Evolutionary conservation across 148 eudicot genomes (phyloP).

Genomic region (Vaccinium myrtillus): DNA sequence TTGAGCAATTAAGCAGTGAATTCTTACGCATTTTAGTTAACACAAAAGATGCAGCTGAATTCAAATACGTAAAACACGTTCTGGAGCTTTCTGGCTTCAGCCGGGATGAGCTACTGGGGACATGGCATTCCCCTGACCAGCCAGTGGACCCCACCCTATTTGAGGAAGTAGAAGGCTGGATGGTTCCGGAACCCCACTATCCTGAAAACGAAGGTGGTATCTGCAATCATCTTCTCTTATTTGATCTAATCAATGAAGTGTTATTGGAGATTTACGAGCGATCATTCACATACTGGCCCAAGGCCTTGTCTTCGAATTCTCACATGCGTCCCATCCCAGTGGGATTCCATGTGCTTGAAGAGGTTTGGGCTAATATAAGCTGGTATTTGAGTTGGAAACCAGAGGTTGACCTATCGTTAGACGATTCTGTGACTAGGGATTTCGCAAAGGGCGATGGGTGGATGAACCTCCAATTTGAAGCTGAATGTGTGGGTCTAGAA

Average conservation of each 20-base stretch:
- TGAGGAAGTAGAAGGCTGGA: slow-evolving; percentile 45
- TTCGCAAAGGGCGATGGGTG: slow-evolving; percentile 57
- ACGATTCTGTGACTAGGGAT: slow-evolving; percentile 53
- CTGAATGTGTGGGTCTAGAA: slow-evolving; percentile 69
- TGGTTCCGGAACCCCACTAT: slow-evolving; percentile 17
- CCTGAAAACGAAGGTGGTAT: slow-evolving; percentile 27
- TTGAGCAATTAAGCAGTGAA: slow-evolving; percentile 9
- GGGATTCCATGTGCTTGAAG: slow-evolving; percentile 60
- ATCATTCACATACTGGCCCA: slow-evolving; percentile 58
- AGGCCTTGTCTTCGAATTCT: slow-evolving; percentile 40
- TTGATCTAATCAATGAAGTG: slow-evolving; percentile 71
- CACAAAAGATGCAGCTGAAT: slow-evolving; percentile 34
- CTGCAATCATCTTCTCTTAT: slow-evolving; percentile 46
- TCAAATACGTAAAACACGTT: slow-evolving; percentile 54
- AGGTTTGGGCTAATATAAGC: slow-evolving; percentile 64
- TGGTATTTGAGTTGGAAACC: slow-evolving; percentile 53
- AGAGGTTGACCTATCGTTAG: slow-evolving; percentile 33
- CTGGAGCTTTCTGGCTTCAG: slow-evolving; percentile 61
- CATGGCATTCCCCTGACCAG: slow-evolving; percentile 53
- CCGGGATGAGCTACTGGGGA: slow-evolving; percentile 44
- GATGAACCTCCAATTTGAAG: slow-evolving; percentile 90
- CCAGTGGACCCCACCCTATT: slow-evolving; percentile 59
- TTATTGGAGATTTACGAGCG: slow-evolving; percentile 52
- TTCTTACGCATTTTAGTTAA: slow-evolving; percentile 17
- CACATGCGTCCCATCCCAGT: slow-evolving; percentile 56